Evolutionary conservation across 129 eudicot genomes (phyloP), one percentile per base, ranked within the genome.

Genomic region (Centella asiatica): DNA sequence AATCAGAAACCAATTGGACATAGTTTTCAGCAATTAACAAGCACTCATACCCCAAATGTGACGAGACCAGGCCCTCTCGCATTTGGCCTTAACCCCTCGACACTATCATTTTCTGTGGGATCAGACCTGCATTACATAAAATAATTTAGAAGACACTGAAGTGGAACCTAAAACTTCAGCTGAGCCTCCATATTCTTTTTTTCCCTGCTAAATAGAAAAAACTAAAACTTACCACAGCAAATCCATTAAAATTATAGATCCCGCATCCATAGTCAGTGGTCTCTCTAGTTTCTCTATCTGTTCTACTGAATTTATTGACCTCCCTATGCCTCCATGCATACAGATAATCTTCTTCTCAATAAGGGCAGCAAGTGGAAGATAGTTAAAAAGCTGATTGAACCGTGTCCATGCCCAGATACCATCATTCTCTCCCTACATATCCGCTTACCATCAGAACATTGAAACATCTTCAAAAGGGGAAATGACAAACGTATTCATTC

Each of bases 311-410:
- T 84, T 81, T 70, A 92, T 92, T 28, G 99, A 92, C 62, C 96
- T 82, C 74, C 99, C 99, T 53, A 92, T 92, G 56, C 99, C 99
- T 69, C 99, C 95, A 63, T 92, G 99, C 99, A 87, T 87, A 60
- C 99, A 92, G 2, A 92, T 85, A 31, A 92, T 87, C 48, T 92
- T 87, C 56, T 84, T 87, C 78, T 92, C 99, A 51, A 92, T 92
- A 59, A 87, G 74, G 29, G 99, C 99, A 9, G 95, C 99, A 32
- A 92, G 95, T 25, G 99, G 99, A 75, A 92, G 96, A 73, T 76
- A 74, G 58, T 87, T 84, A 65, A 92, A 92, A 14, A 92, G 80
- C 58, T 85, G 95, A 80, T 89, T 89, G 77, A 89, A 89, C 37
- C 94, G 83, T 0, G 87, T 84, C 99, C 99, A 92, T 11, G 95